Base-by-base conservation (phyloP, 2,329 filamentous ascomycete species). In the Hypoxylon sp. region DNA sequence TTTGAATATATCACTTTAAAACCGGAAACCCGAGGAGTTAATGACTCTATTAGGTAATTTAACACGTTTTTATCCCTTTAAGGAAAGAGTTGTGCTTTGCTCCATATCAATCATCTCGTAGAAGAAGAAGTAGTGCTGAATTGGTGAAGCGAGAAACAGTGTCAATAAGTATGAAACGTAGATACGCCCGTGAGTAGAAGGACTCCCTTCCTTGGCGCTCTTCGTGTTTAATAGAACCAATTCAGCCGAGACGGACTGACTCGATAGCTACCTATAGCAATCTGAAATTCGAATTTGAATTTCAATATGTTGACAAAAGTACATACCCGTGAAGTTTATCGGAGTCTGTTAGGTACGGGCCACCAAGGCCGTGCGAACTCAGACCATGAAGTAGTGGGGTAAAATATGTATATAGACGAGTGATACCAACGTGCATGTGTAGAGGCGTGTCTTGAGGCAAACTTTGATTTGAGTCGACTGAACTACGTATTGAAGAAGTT, bases 221-320 rank as follows among this genome's bases (percentile, higher is more conserved):
- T 35, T 47, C 14, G 26, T 47, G 39, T 17, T 57, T 24, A 22
- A 33, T 57, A 47, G 44, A 22, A 35, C 26, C 39, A 19, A 47
- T 57, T 26, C 39, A 29, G 42, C 54, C 35, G 54, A 57, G 54
- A 57, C 54, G 54, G n/a, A 13, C 17, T 13, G 42, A 14, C n/a
- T 57, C n/a, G 33, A 57, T 57, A 22, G 19, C 26, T 19, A 10
- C 24, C 26, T 19, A 10, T 33, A 26, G 8, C 14, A 47, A 22
- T n/a, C 31, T 9, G 26, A 14, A 42, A 50, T 50, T 17, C 14
- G 14, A 29, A 29, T 22, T 29, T 19, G 47, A 50, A 13, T 57
- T 57, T 57, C 11, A 24, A 47, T 37, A 19, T 22, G 39, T 44
- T 19, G 39, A 44, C 17, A 19, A 44, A 44, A n/a, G 17, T 42